Conservation (phyloP, 495 filamentous ascomycete species). For the Penicillium waksmanii region DNA sequence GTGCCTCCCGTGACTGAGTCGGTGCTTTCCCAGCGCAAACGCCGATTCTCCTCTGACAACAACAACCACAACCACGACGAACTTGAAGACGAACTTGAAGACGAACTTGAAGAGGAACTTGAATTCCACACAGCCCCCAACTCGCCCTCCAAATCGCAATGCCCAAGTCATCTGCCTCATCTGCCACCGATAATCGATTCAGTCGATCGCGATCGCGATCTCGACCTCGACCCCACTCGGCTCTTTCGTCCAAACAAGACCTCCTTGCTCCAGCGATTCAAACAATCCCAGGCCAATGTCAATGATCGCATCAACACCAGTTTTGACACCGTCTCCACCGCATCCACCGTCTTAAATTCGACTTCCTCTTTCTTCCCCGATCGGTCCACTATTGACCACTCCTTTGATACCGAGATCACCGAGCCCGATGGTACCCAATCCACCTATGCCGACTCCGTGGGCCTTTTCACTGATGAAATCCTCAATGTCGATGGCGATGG, state of each 20-base stretch:
- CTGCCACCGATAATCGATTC: too few relatives aligned
- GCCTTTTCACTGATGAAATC: slow-evolving; percentile 26
- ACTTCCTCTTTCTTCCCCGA: slow-evolving; percentile 25
- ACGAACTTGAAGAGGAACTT: slow-evolving; percentile 25
- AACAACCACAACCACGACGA: not conserved
- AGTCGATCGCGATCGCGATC: too few relatives aligned
- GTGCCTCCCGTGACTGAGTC: not conserved
- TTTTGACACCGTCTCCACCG: slow-evolving; percentile 28
- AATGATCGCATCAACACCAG: slow-evolving; percentile 30
- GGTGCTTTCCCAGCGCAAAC: slow-evolving; percentile 10
- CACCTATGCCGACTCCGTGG: slow-evolving; percentile 39
- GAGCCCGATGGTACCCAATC: slow-evolving; percentile 35
- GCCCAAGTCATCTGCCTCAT: not conserved
- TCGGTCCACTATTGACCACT: slow-evolving; percentile 21
- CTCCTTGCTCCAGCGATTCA: slow-evolving; percentile 28
- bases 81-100: slow-evolving; percentile 27
- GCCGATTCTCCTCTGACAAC: slow-evolving; percentile 21
- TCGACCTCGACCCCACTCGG: not conserved
- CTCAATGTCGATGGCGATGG: not conserved
- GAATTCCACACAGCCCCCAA: slow-evolving; percentile 47
- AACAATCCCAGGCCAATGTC: slow-evolving; percentile 3
- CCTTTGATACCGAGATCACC: slow-evolving; percentile 41
- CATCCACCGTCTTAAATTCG: not conserved
- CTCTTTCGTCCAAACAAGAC: slow-evolving; percentile 5
- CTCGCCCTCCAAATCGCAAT: slow-evolving; percentile 33